These are phyloP conservation scores for Malus sieversii DNA, from an alignment of 306 rosid genomes.

Conservation along the genomic window DNA sequence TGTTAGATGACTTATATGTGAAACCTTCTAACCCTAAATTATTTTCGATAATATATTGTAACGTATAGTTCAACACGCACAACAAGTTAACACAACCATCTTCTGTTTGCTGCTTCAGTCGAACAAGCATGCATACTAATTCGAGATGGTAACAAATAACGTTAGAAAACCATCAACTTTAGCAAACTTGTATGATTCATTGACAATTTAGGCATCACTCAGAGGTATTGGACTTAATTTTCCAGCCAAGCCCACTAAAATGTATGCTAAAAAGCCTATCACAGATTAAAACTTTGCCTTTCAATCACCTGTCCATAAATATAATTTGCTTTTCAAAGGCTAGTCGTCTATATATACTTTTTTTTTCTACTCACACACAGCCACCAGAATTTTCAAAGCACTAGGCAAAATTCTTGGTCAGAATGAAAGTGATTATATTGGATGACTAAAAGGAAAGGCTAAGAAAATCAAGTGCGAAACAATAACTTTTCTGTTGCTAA, in stretches of 20 bases:
- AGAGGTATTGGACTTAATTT: not conserved
- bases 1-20: no score
- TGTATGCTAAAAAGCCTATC: not conserved
- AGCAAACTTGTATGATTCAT: slow-evolving; percentile 9
- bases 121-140: not conserved
- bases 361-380: not conserved
- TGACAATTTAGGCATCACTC: not conserved
- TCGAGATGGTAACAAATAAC: not conserved
- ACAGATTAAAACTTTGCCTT: no score
- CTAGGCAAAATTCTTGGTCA: not conserved
- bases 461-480: not conserved
- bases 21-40: no score
- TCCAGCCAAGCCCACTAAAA: not conserved
- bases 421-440: not conserved
- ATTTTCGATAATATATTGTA: no score
- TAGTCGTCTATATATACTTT: no score
- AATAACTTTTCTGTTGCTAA: not conserved
- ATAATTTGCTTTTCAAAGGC: no score
- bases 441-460: not conserved
- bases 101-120: not conserved
- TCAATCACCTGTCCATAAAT: no score
- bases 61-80: no score
- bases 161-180: not conserved
- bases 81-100: not conserved
- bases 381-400: slow-evolving; percentile 3